Evolutionary conservation across 1,139 yeast genomes (phyloP).

Genomic region (Eremothecium coryli): DNA sequence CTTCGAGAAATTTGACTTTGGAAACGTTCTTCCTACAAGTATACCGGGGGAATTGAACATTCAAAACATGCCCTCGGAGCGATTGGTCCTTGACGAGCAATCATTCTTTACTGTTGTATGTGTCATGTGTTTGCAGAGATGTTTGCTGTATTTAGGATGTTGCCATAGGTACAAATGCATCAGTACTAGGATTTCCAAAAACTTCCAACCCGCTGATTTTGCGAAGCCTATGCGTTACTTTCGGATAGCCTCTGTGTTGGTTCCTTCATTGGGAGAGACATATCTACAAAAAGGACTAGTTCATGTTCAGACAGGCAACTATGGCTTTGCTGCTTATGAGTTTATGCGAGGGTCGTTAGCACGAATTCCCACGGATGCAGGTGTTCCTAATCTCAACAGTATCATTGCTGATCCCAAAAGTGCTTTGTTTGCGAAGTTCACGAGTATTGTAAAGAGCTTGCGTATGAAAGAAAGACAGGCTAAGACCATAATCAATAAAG

Average conservation of each 20-base stretch:
- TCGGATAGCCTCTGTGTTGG: slow-evolving; percentile 42
- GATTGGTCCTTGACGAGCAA: slow-evolving; percentile 8
- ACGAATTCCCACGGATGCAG: slow-evolving; percentile 36
- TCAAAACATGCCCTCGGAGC: slow-evolving; percentile 12
- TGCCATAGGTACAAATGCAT: slow-evolving; percentile 48
- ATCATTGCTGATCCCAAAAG: slow-evolving; percentile 18
- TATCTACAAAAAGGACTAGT: slow-evolving; percentile 54
- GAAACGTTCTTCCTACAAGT: slow-evolving; percentile 15
- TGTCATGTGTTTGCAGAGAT: slow-evolving; percentile 44
- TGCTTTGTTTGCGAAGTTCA: slow-evolving; percentile 15
- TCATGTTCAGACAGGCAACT: slow-evolving; percentile 35
- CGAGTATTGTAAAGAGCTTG: slow-evolving; percentile 12
- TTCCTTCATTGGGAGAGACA: slow-evolving; percentile 62
- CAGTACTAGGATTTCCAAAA: slow-evolving; percentile 38
- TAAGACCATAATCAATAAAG: slow-evolving; percentile 24
- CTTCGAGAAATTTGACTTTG: slow-evolving; percentile 12
- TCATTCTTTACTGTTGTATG: slow-evolving; percentile 32
- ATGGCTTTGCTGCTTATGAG: slow-evolving; percentile 39
- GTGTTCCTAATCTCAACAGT: slow-evolving; percentile 18
- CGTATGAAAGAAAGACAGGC: slow-evolving; percentile 18
- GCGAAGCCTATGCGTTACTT: slow-evolving; percentile 42
- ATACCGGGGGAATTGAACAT: slow-evolving; percentile 15
- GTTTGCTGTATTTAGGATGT: slow-evolving; percentile 50
- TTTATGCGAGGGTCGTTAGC: slow-evolving; percentile 52
- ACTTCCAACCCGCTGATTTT: slow-evolving; percentile 33